Conservation (phyloP, 805 yeast genomes). For the Wickerhamiella brachini region DNA sequence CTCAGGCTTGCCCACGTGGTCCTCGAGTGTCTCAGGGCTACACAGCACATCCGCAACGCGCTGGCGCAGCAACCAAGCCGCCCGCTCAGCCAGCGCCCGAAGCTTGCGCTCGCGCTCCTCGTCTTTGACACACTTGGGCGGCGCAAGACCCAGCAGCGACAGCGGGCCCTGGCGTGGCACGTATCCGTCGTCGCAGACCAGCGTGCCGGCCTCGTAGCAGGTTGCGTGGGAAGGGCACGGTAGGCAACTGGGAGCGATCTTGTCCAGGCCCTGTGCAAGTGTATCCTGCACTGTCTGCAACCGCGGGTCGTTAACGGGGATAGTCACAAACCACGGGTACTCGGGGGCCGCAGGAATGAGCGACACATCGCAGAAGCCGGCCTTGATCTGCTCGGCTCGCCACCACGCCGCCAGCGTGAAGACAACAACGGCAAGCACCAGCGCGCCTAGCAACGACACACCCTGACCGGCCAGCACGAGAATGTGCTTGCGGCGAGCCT, state of each 20-base stretch:
- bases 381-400: background rate
- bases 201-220: conserved; percentile 46
- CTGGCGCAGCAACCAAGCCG: conserved; percentile 49
- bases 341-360: background rate
- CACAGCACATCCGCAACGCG: conserved; percentile 53
- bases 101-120: conserved; percentile 54
- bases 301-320: background rate
- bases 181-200: conserved; percentile 62
- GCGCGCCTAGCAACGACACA: conserved; percentile 2
- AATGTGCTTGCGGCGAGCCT: background rate
- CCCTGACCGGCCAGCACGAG: background rate
- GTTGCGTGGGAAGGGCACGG: conserved; percentile 73
- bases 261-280: conserved; percentile 26
- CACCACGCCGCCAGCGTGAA: background rate
- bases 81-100: conserved; percentile 49
- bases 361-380: conserved; percentile 1
- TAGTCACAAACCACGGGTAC: background rate
- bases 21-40: conserved; percentile 25
- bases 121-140: conserved; percentile 62
- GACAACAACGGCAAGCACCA: conserved; percentile 3
- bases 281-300: conserved; percentile 1
- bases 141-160: conserved; percentile 37
- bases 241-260: conserved; percentile 47
- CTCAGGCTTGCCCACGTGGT: background rate
- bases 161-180: conserved; percentile 39